phyloP scores from a whole-genome alignment of 768 basidiomycete species.

The Glaciozyma martinii region DNA sequence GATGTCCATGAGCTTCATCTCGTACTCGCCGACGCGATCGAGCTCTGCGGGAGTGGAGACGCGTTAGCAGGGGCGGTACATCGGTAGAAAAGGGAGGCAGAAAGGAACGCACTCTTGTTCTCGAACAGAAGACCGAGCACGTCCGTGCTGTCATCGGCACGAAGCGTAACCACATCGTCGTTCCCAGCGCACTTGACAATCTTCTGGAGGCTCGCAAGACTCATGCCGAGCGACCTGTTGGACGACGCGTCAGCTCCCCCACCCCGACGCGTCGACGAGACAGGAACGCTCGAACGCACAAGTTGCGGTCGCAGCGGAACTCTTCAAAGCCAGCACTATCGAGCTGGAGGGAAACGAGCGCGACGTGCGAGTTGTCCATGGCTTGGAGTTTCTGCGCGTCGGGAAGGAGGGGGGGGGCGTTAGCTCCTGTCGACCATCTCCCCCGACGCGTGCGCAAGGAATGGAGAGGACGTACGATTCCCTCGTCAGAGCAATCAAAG shows the following conservation, averaged over 20 bases:
- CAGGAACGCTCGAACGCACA: conserved; percentile 41
- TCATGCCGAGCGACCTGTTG: conserved; percentile 60
- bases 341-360: conserved; percentile 81
- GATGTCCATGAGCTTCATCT: conserved; percentile 99
- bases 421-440: too few relatives aligned
- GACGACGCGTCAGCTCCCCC: background rate
- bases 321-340: conserved; percentile 67
- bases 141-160: conserved; percentile 84
- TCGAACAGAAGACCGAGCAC: conserved; percentile 81
- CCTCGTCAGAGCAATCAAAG: conserved; percentile 93
- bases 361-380: conserved; percentile 99
- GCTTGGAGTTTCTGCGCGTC: conserved; percentile 67
- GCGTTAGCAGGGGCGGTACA: background rate
- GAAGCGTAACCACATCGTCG: conserved; percentile 82
- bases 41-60: conserved; percentile 49
- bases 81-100: background rate
- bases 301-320: conserved; percentile 90
- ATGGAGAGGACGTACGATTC: conserved; percentile 49
- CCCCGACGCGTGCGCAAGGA: background rate
- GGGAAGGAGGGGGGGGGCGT: conserved; percentile 2
- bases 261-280: background rate
- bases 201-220: conserved; percentile 79
- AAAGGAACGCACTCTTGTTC: conserved; percentile 48
- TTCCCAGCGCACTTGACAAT: conserved; percentile 96
- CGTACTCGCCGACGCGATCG: conserved; percentile 93